Evolutionary conservation across 2,329 filamentous ascomycete genomes (phyloP), one percentile per base, ranked within the genome.

Genomic region (Xylaria sp.): DNA sequence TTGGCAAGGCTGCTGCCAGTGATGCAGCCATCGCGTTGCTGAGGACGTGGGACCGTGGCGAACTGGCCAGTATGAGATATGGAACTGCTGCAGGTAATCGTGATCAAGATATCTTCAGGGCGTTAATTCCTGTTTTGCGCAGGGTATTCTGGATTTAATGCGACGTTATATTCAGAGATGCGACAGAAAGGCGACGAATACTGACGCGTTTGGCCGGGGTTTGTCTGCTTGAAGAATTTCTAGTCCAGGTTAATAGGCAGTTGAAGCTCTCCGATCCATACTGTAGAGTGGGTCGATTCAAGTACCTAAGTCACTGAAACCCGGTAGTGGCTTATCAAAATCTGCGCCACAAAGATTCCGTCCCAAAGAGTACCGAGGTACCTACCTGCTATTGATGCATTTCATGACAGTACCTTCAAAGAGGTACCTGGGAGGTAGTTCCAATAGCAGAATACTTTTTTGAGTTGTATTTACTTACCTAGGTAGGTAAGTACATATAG

Each of bases 1-100:
- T 94, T 3, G 95, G 95, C 52, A 98, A 86, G 66, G 92, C 90
- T 78, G 90, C 89, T 72, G 93, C 90, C 52, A 98, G 87, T 67
- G 93, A 92, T 68, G 89, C 86, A 68, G 90, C 83, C 90, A 93
- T 93, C 70, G 67, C 80, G 74, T 75, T 31, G 61, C 39, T 15
- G 36, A 36, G 36, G 55, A 55, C 18, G 62, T 55, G 51, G 33
- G 51, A 61, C 62, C 54, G 25, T 63, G 69, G 62, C 68, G 52
- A 59, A 49, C n/a, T 28, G 18, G 20, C 5, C 25, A 39, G 10
- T 20, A 25, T 3, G 28, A 41, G 33, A 20, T 10, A 33, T 13
- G 10, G 8, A 20, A 41, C 56, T 48, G 51, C 59, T 57, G 55
- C 18, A 23, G 28, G 51, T 8, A 20, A 2, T 18, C 41, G 51